Base-by-base conservation (phyloP, 2,329 filamentous ascomycete genomes). In the Metarhizium humberi region DNA sequence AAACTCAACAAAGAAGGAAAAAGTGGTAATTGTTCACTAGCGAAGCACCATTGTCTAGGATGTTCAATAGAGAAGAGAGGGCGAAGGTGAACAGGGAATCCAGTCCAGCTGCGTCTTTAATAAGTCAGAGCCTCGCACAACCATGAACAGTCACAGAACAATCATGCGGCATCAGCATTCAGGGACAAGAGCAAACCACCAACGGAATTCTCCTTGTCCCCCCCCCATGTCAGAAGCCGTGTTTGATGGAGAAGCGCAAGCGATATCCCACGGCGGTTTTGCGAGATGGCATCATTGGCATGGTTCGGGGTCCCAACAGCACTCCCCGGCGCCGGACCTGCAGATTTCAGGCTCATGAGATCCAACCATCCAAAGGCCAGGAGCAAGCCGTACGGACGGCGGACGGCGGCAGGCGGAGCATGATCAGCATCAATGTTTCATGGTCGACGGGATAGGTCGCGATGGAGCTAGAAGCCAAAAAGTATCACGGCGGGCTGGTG, bases 131-230 rank as follows among this genome's bases (percentile, higher is more conserved):
- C 34, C 47, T 13, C 6, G 30, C 51, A 46, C 45, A 14, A 29
- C 8, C 45, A 40, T 52, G 54, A 52, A 55, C 38, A 56, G 55
- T 48, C 47, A 47, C 46, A 36, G 34, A 30, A 36, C 30, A 47
- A 18, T 32, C n/a, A 29, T 38, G 20, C 29, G 25, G 42, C 34
- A 42, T 45, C 29, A 29, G 54, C 7, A 34, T 7, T 34, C 32
- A 25, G 32, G 32, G 25, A 32, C 29, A 46, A 46, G 32, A 56
- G 50, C 50, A 46, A 56, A 52, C 36, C 45, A 34, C 46, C 43
- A 43, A 51, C 14, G 38, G 51, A 30, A 51, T 30, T 11, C 20
- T 14, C 11, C 20, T 10, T 14, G 20, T 18, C 20, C 14, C 10
- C 18, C 46, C 46, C 45, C 32, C 32, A 18, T 14, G 47, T 34